Conservation (phyloP, 805 yeast species). For the Wickerhamomyces hampshirensis region DNA sequence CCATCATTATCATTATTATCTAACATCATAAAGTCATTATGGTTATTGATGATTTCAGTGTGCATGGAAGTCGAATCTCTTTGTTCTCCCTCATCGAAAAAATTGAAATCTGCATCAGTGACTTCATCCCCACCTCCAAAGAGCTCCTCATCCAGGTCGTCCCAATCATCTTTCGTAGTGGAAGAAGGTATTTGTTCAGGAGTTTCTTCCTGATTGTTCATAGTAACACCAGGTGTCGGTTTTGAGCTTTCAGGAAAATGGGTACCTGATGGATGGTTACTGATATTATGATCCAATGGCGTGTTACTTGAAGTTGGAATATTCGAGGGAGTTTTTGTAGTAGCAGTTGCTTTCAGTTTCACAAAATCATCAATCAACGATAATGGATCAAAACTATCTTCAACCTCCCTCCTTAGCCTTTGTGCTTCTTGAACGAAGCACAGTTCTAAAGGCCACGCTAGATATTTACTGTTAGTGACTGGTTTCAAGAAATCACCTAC, state of each 20-base stretch:
- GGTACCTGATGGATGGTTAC: constrained; percentile 5
- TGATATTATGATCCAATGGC: constrained; percentile 15
- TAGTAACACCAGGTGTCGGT: constrained; percentile 5
- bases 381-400: constrained; percentile 25
- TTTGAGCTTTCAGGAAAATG: not conserved
- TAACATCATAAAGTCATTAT: constrained; percentile 7
- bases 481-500: constrained; percentile 51
- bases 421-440: constrained; percentile 52
- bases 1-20: constrained; percentile 23
- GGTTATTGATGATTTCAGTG: constrained; percentile 13
- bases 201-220: not conserved
- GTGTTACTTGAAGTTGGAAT: constrained; percentile 23
- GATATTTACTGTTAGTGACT: constrained; percentile 48
- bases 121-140: constrained; percentile 28
- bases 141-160: constrained; percentile 28
- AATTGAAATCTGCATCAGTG: constrained; percentile 25
- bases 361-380: constrained; percentile 36
- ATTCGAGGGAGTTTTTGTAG: constrained; percentile 31
- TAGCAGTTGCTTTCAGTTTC: constrained; percentile 33
- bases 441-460: constrained; percentile 69
- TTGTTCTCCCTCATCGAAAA: constrained; percentile 26
- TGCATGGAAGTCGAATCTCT: no score
- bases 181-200: not conserved
- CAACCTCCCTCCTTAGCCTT: not conserved
- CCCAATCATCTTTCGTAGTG: constrained; percentile 20